Conservation (phyloP, 805 yeast genomes). For the Starmerella vaccinii region DNA sequence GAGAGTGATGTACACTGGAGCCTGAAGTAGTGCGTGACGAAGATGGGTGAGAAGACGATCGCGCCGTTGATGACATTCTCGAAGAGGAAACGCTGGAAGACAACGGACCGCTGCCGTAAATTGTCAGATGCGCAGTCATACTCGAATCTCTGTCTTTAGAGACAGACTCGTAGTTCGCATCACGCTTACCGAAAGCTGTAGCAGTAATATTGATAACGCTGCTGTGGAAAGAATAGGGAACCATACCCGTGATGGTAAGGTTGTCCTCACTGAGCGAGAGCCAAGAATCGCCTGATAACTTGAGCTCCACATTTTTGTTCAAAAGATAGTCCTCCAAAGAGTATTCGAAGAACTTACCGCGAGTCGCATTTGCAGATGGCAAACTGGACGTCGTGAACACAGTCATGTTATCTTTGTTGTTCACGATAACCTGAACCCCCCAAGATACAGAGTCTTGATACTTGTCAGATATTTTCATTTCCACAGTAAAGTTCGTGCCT, state of each 20-base stretch:
- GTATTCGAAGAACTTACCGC: slow-evolving; percentile 45
- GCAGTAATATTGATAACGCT: slow-evolving; percentile 40
- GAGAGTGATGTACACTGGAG: slow-evolving; percentile 28
- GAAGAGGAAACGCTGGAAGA: slow-evolving; percentile 10
- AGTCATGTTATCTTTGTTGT: slow-evolving; percentile 20
- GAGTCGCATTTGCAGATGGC: slow-evolving; percentile 57
- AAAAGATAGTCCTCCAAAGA: slow-evolving; percentile 52
- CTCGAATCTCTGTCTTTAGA: slow-evolving; percentile 10
- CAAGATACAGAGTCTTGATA: slow-evolving; percentile 31
- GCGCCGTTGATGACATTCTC: slow-evolving; percentile 27
- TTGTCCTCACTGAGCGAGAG: slow-evolving; percentile 49
- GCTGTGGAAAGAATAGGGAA: slow-evolving; percentile 42
- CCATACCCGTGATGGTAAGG: slow-evolving; percentile 55
- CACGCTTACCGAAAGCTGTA: slow-evolving; percentile 37
- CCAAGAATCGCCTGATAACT: slow-evolving; percentile 46
- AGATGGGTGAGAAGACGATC: slow-evolving; percentile 10
- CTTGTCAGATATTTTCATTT: slow-evolving; percentile 36
- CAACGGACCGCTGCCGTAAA: slow-evolving; percentile 18
- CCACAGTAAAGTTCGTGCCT: slow-evolving; percentile 27
- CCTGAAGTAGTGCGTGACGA: slow-evolving; percentile 19
- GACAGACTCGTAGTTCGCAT: slow-evolving; percentile 28
- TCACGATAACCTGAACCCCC: slow-evolving; percentile 23
- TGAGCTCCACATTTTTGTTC: slow-evolving; percentile 26
- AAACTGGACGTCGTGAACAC: slow-evolving; percentile 41
- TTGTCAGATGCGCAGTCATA: slow-evolving; percentile 19